A percentile compares a stretch with the other conserved stretches of the same genome.
Evolutionary conservation across 2,329 filamentous ascomycete genomes (phyloP).

Genomic region (Coniosporium tulheliwenetii): DNA sequence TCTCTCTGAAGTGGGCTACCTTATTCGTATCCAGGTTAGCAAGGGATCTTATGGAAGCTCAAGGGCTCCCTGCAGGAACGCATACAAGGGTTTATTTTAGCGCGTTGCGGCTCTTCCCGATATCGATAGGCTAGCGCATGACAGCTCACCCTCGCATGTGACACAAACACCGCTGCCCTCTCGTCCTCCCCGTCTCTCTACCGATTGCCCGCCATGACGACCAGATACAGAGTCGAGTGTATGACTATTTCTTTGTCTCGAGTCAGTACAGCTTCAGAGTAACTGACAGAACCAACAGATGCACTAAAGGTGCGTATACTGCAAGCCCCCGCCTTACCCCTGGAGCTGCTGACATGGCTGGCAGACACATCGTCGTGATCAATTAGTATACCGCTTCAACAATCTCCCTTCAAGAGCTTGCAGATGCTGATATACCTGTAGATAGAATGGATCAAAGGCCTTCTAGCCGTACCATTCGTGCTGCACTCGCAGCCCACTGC

Average conservation of each 20-base stretch:
- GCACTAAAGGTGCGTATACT: constrained; percentile 40
- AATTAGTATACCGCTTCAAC: constrained; percentile 52
- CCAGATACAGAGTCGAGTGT: constrained; percentile 22
- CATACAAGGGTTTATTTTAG: no score
- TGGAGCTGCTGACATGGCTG: neutral
- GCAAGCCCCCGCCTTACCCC: neutral
- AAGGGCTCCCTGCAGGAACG: no score
- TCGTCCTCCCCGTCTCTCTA: no score
- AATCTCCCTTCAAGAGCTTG: neutral
- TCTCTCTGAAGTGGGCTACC: no score
- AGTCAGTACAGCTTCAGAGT: no score
- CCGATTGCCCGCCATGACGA: constrained; percentile 14
- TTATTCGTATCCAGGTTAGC: no score
- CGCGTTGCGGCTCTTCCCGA: no score
- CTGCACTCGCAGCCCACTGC: constrained; percentile 90
- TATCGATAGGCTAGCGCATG: no score
- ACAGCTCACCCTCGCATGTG: no score
- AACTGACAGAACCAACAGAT: constrained; percentile 26
- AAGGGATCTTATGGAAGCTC: no score
- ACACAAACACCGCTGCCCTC: no score
- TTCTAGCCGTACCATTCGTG: constrained; percentile 90
- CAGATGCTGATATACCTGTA: constrained; percentile 12
- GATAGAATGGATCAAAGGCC: constrained; percentile 82
- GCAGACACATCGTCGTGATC: constrained; percentile 76
- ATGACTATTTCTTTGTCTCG: constrained; percentile 1